Evolutionary conservation across 1,284 basidiomycete species (phyloP).

Genomic region (Ganoderma meredithae): DNA sequence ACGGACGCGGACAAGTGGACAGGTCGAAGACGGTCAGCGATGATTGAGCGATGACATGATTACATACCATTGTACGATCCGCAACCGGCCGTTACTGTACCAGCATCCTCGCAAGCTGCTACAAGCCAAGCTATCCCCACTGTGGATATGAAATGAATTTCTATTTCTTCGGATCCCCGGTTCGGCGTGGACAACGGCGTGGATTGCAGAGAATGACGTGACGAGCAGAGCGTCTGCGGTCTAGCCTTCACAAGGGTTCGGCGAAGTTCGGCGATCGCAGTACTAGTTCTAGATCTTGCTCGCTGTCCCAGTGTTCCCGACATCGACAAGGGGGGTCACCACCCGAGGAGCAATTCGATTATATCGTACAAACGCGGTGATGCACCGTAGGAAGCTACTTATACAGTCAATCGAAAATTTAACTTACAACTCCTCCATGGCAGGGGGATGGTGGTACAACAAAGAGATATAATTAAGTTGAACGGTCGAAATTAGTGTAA

Average conservation of each 20-base stretch:
- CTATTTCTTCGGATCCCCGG: neutral
- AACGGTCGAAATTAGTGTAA: neutral
- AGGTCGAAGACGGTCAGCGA: neutral
- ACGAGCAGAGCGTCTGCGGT: neutral
- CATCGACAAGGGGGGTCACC: neutral
- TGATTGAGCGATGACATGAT: conserved; percentile 3
- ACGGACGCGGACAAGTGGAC: neutral
- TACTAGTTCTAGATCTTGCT: no score
- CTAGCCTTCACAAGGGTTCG: neutral
- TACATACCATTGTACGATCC: conserved; percentile 2
- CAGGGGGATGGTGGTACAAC: neutral
- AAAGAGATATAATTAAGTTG: neutral
- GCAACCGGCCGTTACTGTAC: no score
- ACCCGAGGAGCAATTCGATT: neutral
- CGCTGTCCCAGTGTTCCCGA: neutral
- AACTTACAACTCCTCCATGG: neutral
- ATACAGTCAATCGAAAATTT: neutral
- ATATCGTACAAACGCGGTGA: neutral
- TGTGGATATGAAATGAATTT: neutral
- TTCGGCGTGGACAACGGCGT: neutral
- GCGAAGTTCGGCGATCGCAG: no score
- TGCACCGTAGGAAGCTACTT: conserved; percentile 3
- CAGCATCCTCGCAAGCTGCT: no score
- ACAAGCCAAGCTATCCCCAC: neutral
- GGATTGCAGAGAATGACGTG: conserved; percentile 1